Base-by-base conservation (phyloP, 2,329 filamentous ascomycete species). In the Aspergillus tanneri region DNA sequence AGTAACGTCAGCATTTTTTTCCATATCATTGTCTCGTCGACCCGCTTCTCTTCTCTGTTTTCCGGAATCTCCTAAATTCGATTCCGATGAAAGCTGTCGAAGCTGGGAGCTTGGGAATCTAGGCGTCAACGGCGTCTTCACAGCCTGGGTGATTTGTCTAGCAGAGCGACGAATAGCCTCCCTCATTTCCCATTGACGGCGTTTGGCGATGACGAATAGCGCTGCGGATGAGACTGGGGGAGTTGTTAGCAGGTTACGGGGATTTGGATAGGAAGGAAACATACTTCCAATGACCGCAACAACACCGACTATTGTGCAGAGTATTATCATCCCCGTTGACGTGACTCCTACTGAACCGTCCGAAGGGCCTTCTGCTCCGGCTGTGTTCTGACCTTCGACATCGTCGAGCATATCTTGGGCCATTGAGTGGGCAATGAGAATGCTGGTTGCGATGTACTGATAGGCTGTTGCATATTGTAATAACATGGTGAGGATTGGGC, bases 251-350 rank as follows among this genome's bases (percentile, higher is more conserved):
- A 22, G 2, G 5, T 19, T 21, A 14, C 9, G 7, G 38, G 10
- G 16, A 9, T n/a, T n/a, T 16, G 6, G n/a, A 14, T 16, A 11
- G 10, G 18, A 12, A 19, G 23, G 24, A 25, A 36, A 52, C 55
- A 36, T 16, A 59, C 57, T 42, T 53, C 57, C 57, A 14, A 59
- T 46, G 10, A 58, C 21, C 18, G 56, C 52, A 4, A 59, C 57
- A 4, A 59, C 32, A 2, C 55, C 57, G 9, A 52, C 57, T 11
- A 59, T 52, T 1, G 52, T 54, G 24, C 55, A 56, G 5, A 59
- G 35, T 3, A 47, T 46, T 14, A 59, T 59, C 50, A 59, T 58
- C 12, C 57, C 57, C 24, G 40, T 53, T 4, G 43, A 49, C 5
- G 56, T 52, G 12, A 58, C 28, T 24, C 48, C 47, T 3, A 46